phyloP scores from a whole-genome alignment of 768 basidiomycete genomes.

The Polyporus arcularius region DNA sequence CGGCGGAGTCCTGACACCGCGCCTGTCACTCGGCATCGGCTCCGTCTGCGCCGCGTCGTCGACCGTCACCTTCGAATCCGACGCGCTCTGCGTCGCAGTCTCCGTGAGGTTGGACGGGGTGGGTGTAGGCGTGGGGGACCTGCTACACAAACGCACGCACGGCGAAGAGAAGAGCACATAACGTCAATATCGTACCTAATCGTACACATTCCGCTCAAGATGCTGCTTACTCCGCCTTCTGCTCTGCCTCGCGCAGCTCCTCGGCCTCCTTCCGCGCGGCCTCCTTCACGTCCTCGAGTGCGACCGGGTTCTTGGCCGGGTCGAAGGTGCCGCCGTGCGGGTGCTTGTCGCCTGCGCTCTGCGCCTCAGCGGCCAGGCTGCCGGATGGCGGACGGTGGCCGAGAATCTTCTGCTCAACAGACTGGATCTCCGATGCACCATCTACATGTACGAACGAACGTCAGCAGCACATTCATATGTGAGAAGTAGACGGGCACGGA shows the following conservation, averaged over 20 bases:
- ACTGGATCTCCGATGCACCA: constrained; percentile 18
- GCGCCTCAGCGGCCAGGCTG: constrained; percentile 25
- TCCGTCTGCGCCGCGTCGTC: constrained; percentile 10
- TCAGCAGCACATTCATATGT: background rate
- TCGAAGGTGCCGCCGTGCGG: constrained; percentile 19
- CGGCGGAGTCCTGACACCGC: constrained; percentile 10
- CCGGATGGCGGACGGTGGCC: constrained; percentile 24
- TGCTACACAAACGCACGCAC: background rate
- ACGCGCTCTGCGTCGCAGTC: background rate
- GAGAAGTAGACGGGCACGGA: background rate
- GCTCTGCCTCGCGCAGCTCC: constrained; percentile 9
- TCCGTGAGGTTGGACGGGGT: background rate
- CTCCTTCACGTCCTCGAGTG: constrained; percentile 11
- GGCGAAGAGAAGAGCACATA: background rate
- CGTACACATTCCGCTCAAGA: background rate
- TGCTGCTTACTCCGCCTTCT: constrained; percentile 10
- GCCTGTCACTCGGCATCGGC: constrained; percentile 6
- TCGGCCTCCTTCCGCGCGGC: constrained; percentile 14
- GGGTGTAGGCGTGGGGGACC: background rate
- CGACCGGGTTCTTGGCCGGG: constrained; percentile 5
- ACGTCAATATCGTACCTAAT: background rate
- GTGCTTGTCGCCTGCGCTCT: constrained; percentile 19
- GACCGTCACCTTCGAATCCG: background rate
- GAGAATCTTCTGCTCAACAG: constrained; percentile 17
- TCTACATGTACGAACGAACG: background rate